phyloP scores from a whole-genome alignment of 106 monocot genomes.

The Agapanthus africanus region DNA sequence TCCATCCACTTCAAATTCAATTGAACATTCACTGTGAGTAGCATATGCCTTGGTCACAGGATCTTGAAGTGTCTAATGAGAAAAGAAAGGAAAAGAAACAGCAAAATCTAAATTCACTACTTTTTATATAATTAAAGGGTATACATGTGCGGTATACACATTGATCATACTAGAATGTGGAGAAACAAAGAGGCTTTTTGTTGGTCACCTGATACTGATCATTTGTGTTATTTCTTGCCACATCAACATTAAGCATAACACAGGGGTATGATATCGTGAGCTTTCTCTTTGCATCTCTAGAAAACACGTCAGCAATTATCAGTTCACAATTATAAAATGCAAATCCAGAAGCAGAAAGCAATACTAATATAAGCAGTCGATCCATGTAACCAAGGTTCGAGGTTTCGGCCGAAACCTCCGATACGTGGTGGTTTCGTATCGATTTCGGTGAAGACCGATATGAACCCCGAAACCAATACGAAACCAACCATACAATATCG shows the following conservation, averaged over 20 bases:
- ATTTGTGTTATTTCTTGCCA: constrained; percentile 96
- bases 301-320: constrained; percentile 3
- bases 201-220: constrained; percentile 86
- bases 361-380: not conserved
- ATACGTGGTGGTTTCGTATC: too few species aligned
- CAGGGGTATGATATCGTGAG: constrained; percentile 95
- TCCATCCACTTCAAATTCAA: constrained; percentile 99
- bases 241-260: constrained; percentile 97
- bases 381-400: too few species aligned
- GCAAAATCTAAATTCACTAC: too few species aligned
- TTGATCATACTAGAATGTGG: not conserved
- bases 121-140: not conserved
- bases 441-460: too few species aligned
- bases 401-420: too few species aligned
- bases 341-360: not conserved
- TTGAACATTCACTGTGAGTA: constrained; percentile 97
- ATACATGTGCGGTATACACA: not conserved
- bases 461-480: too few species aligned
- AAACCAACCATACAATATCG: too few species aligned
- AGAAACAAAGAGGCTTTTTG: not conserved
- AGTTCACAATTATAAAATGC: not conserved
- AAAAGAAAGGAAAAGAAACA: not conserved
- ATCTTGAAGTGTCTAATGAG: constrained; percentile 66
- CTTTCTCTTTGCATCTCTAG: constrained; percentile 72
- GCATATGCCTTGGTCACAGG: constrained; percentile 65